These are phyloP conservation scores for Thuidium tamariscinum DNA, from an alignment of 225 moss, liverwort and hornwort genomes.

Conservation along the genomic window DNA sequence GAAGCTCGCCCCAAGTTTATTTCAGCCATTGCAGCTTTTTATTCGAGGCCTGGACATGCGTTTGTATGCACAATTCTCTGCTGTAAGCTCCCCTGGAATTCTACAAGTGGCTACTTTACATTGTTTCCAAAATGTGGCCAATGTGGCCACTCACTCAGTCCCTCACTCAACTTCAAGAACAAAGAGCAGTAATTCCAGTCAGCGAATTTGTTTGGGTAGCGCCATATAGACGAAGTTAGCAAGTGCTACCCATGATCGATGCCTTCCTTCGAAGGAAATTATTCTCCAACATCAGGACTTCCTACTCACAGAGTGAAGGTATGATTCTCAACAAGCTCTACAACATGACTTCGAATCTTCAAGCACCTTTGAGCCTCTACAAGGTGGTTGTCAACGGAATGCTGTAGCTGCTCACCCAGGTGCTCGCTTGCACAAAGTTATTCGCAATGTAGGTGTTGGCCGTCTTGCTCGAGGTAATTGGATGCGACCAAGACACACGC, in stretches of 20 bases:
- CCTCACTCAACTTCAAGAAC: neutral
- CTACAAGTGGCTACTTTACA: neutral
- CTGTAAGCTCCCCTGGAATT: neutral
- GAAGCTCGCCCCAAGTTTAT: neutral
- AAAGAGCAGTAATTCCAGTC: neutral
- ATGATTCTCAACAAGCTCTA: neutral
- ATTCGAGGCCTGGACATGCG: neutral
- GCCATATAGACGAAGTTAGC: neutral
- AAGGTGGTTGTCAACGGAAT: conserved; percentile 3
- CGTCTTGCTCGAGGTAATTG: neutral
- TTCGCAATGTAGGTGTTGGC: conserved; percentile 26
- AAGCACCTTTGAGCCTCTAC: neutral
- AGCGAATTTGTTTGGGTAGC: neutral
- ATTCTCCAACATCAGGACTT: neutral
- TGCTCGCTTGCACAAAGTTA: conserved; percentile 21
- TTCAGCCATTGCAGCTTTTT: neutral
- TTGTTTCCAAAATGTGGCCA: neutral
- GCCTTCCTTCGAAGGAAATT: neutral
- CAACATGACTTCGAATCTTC: neutral
- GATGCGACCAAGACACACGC: conserved; percentile 40
- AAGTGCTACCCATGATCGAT: neutral
- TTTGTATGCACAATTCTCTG: neutral
- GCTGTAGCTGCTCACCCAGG: conserved; percentile 1
- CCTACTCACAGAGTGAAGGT: neutral
- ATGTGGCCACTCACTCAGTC: neutral